A percentile compares a stretch with the other conserved stretches of the same genome.
These are phyloP conservation scores for Vachellia pachyceras DNA, from an alignment of 306 rosid genomes.

Conservation along the genomic window DNA sequence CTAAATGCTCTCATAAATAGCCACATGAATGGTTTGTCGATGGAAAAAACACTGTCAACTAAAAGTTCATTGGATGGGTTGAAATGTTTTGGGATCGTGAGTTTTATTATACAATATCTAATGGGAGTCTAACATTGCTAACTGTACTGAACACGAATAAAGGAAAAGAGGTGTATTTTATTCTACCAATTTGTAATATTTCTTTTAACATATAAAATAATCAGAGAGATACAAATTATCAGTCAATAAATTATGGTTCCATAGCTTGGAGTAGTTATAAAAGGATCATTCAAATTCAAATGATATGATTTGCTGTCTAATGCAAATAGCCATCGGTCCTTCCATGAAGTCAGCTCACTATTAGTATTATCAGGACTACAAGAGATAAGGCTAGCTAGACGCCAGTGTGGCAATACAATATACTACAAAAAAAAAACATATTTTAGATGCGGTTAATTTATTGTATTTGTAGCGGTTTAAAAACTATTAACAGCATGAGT, in stretches of 20 bases:
- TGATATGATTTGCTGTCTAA: neutral
- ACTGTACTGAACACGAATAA: neutral
- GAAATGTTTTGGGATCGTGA: too few species aligned
- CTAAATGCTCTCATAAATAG: too few species aligned
- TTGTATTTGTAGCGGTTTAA: too few species aligned
- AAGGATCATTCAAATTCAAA: neutral
- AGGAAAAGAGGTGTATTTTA: neutral
- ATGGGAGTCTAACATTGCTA: neutral
- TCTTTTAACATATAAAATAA: neutral
- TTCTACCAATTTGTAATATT: neutral
- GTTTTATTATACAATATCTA: neutral
- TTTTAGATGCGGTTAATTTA: too few species aligned
- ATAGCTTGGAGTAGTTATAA: neutral
- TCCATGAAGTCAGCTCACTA: neutral
- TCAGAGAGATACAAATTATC: neutral
- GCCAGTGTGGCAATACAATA: neutral
- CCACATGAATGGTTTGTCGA: too few species aligned
- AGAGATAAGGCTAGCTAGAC: neutral
- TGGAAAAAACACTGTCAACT: too few species aligned
- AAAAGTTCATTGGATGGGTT: too few species aligned
- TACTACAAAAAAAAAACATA: too few species aligned
- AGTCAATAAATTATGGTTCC: too few species aligned
- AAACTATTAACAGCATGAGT: too few species aligned
- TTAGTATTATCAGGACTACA: neutral
- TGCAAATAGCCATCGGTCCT: neutral